phyloP scores from a whole-genome alignment of 352 stramenopile species.

The Phytophthora pseudosyringae region DNA sequence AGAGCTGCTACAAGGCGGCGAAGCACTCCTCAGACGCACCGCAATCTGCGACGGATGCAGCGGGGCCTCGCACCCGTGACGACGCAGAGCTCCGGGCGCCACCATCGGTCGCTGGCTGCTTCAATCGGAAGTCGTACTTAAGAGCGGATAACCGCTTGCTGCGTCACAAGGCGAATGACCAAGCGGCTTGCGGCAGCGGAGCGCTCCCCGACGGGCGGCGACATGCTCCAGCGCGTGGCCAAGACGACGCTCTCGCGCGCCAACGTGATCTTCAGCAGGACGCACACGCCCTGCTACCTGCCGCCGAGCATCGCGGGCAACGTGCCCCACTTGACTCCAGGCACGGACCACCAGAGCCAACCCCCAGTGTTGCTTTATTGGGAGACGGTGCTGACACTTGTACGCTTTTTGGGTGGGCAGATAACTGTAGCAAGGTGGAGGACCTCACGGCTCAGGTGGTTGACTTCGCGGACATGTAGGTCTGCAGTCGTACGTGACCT shows the following conservation, averaged over 20 bases:
- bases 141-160: neutral
- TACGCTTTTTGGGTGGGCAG: slow-evolving; percentile 21
- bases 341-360: slow-evolving; percentile 18
- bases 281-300: slow-evolving; percentile 76
- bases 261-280: slow-evolving; percentile 40
- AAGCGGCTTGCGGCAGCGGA: slow-evolving; percentile 7
- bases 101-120: slow-evolving; percentile 1
- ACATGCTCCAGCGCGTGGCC: slow-evolving; percentile 33
- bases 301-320: slow-evolving; percentile 69
- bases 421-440: slow-evolving; percentile 68
- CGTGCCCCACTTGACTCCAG: slow-evolving; percentile 75
- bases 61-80: slow-evolving; percentile 55
- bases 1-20: neutral
- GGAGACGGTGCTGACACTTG: neutral
- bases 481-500: neutral
- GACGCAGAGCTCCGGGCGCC: slow-evolving; percentile 30
- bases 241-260: slow-evolving; percentile 23
- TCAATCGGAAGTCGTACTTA: slow-evolving; percentile 31
- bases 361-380: neutral
- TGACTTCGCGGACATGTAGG: slow-evolving; percentile 79
- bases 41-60: slow-evolving; percentile 48
- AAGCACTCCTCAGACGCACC: slow-evolving; percentile 20
- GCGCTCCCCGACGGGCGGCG: slow-evolving; percentile 31
- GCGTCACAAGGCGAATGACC: slow-evolving; percentile 2
- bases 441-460: slow-evolving; percentile 68